Evolutionary conservation across 1,284 basidiomycete species (phyloP), one percentile per base, ranked within the genome.

Genomic region (Moesziomyces antarcticus): DNA sequence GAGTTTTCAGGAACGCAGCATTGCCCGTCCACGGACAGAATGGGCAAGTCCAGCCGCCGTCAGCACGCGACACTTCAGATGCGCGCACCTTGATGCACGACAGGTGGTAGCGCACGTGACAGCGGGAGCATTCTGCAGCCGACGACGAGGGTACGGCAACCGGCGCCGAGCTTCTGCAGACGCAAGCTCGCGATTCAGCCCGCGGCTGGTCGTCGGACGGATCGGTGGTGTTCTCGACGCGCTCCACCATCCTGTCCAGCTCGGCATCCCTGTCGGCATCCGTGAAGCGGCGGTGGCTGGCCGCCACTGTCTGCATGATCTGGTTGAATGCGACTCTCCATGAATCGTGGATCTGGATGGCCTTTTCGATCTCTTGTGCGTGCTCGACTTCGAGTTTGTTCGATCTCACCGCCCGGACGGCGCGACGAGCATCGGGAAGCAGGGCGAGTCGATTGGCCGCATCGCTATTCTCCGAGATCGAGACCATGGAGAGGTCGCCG

Each of bases 101-200:
- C 13, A 75, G 48, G 53, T 82, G 80, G 60, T 78, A 82, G 30
- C 48, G 49, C 18, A 69, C 62, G 24, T 45, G 47, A 52, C 81
- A 82, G 35, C 43, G 50, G 3, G 56, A 54, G 73, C 81, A 82
- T 42, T 64, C 60, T 7, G 60, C 70, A 6, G 56, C 48, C n/a
- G 64, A 43, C 4, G 53, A 52, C 5, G 70, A 67, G 20, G 64
- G 64, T 5, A 68, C 45, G 7, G 47, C n/a, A 30, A 73, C 61
- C 20, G 59, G 59, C 16, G 27, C 50, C 14, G 53, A 48, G 41
- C 63, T 73, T 27, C 77, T 55, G 64, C 81, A 83, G 18, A 83
- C 40, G 56, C 81, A 83, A 42, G 78, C 66, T 37, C 72, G 72
- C 24, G 50, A 49, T n/a, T n/a, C 27, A 4, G 52, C 42, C 35